Base-by-base conservation (phyloP, 441 rosid genomes). In the Corymbia citriodora region DNA sequence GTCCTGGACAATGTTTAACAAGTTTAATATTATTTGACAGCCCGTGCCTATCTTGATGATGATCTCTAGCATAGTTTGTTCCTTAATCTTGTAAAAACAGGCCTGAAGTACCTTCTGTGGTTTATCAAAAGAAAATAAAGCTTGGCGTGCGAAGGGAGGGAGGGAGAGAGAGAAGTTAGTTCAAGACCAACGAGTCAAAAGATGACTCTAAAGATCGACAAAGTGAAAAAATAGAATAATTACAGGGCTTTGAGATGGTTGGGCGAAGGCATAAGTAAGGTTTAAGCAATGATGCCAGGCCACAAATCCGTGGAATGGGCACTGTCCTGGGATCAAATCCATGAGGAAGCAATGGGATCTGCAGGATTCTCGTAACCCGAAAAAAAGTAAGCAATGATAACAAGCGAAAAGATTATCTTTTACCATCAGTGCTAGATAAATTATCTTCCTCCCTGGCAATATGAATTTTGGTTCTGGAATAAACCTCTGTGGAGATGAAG, bases 231-330 rank as follows among this genome's bases (percentile, higher is more conserved):
- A n/a, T 45, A 23, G 17, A 45, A 40, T 79, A 89, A 92, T 92
- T 92, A 91, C 88, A 91, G 86, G 88, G 55, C 88, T 89, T 87
- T 45, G 68, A 87, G 83, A 83, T 70, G 70, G 83, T 40, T 33
- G 7, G 90, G 91, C 89, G 61, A 40, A 89, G 91, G 89, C 54
- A 89, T 90, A 90, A 90, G 94, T 93, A 91, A 91, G 90, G 91
- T 49, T 72, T 82, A 92, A 93, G 94, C 55, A 90, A 92, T 23
- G 85, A 45, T 79, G 85, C 52, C 85, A 40, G 45, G n/a, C 52
- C 85, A 79, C 52, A 23, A 17, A 79, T 79, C 52, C 85, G 27
- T 74, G 50, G 50, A 36, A 74, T 40, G 83, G 83, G 82, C 50
- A 74, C 52, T 5, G 17, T 13, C 85, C 52, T 79, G 17, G n/a